Evolutionary conservation across 2,329 filamentous ascomycete species (phyloP), one percentile per base, ranked within the genome.

Genomic region (Bisporella sp.): DNA sequence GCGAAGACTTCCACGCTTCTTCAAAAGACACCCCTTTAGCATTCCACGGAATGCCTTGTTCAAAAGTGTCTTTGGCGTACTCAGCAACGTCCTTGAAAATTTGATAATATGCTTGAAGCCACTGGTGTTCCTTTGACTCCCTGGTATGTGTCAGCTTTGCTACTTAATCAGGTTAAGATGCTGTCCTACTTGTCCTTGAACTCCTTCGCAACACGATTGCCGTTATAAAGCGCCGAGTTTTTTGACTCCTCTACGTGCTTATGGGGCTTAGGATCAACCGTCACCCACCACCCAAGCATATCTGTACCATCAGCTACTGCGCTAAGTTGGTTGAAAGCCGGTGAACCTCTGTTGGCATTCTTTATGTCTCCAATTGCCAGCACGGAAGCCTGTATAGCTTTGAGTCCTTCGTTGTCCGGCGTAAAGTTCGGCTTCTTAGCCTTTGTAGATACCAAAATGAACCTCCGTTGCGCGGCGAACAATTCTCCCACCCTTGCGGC

Each of bases 151-250:
- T 57, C 46, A 54, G 51, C 46, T 4, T 12, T 30, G 9, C 21
- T 13, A 32, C 6, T 30, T 13, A 28, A 21, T 29, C 7, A 31
- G 21, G 32, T 8, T 21, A 6, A 41, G 9, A 2, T 5, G 8
- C 13, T 21, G 5, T 30, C 45, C 78, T 59, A 86, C 83, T 82
- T 85, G 56, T 87, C 91, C 71, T 95, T 96, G 69, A 87, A 84
- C 61, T 95, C 87, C 71, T 90, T 95, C 59, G 97, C 73, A 37
- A 99, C 88, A 60, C 91, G 83, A 73, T 99, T 97, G 33, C 93
- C 93, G 62, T 89, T 96, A 73, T 95, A 95, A 67, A 97, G 86
- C 40, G 91, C 89, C 46, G 89, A 85, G 31, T 85, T 84, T 21
- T 95, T 76, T 52, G 85, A 85, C 59, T 96, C 91, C 44, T 84